Base-by-base conservation (phyloP, 148 eudicot species). In the Nepenthes mirabilis region DNA sequence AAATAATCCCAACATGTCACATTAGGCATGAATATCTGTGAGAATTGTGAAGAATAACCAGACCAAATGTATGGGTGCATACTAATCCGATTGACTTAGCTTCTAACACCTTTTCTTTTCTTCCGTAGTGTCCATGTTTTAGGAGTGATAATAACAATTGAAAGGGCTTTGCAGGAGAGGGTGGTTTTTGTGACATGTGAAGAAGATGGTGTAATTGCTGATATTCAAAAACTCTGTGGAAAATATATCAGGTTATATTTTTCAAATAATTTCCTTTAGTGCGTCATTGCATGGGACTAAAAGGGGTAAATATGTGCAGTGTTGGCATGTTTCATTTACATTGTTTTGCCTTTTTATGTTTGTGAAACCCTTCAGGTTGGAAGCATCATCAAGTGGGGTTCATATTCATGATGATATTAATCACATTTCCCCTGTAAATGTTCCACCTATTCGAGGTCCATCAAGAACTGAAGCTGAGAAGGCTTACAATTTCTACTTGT, bases 111-210 rank as follows among this genome's bases (percentile, higher is more conserved):
- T 37, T 63, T 43, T 52, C 23, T 2, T 52, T 14, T 54, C n/a
- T 63, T 56, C 52, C 36, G 54, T 6, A 6, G 8, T 34, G 1
- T 57, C 51, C 43, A 59, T 6, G 13, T 62, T 58, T 32, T 51
- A 13, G 2, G 43, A 45, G 11, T 49, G 56, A 59, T 35, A 61
- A 23, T 74, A 57, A 59, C 59, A n/a, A 53, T 33, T 40, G 32
- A 47, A 36, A 45, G 70, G 66, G 35, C 40, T 35, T 45, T 81
- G 74, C 89, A 93, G 99, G 99, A 93, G 65, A 93, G 84, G 57
- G 99, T 89, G 36, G 89, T 87, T 23, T 93, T 93, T 76, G 96
- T 93, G 75, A 88, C 96, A 36, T 93, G 99, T 64, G 99, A 93
- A 69, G 98, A 88, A 68, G 87, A 79, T 65, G 96, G 88, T 36